Conservation (phyloP, 2,329 filamentous ascomycete genomes). For the Calonectria fujianensis region DNA sequence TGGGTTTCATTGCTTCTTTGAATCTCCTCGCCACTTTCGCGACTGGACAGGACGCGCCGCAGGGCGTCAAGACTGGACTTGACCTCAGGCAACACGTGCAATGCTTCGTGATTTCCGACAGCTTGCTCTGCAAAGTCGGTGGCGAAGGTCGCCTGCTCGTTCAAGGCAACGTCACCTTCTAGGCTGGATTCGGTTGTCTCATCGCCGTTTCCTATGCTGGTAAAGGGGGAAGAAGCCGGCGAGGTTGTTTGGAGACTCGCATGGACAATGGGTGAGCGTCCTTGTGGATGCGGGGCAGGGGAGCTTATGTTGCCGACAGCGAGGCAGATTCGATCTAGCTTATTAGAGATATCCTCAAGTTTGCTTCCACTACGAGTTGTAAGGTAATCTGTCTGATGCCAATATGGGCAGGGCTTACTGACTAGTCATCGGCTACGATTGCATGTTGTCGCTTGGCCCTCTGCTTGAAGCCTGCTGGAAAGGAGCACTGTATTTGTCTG, state of each 20-base stretch:
- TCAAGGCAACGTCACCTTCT: background rate
- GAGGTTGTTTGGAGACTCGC: background rate
- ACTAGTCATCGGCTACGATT: conserved; percentile 43
- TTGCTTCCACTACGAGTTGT: background rate
- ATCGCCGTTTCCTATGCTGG: background rate
- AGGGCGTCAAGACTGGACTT: conserved; percentile 4
- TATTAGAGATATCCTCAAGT: background rate
- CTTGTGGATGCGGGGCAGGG: background rate
- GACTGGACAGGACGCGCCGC: background rate
- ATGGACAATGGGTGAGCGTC: background rate
- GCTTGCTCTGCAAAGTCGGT: conserved; percentile 10
- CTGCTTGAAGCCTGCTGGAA: conserved; percentile 37
- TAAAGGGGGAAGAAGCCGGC: background rate
- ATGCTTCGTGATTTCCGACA: background rate
- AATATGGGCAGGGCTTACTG: background rate
- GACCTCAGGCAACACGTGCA: background rate
- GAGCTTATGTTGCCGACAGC: background rate
- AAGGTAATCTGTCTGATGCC: background rate
- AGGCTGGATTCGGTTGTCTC: background rate
- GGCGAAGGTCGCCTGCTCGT: background rate
- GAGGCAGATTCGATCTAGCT: background rate
- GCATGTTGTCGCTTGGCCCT: conserved; percentile 41
- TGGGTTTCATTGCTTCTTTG: background rate
- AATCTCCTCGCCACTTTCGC: background rate
- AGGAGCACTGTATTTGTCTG: conserved; percentile 34